Evolutionary conservation across 2,329 filamentous ascomycete species (phyloP), one percentile per base, ranked within the genome.

Genomic region (Apiospora aurea): DNA sequence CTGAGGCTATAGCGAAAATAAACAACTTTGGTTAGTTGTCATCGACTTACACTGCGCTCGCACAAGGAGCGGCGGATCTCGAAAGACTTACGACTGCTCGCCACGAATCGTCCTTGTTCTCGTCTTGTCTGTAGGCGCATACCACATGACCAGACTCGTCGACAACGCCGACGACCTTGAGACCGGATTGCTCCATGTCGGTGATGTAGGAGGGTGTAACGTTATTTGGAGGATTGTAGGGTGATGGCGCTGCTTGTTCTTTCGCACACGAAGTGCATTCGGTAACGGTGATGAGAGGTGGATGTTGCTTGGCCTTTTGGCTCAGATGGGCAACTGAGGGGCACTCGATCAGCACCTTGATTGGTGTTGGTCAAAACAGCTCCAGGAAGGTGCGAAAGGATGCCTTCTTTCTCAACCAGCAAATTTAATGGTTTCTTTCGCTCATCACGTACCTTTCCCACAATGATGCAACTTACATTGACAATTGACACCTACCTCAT

Each of bases 101-200:
- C 75, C 83, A 85, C 82, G 83, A 93, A 74, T 41, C 49, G 67
- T 29, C 81, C 79, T 76, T 76, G 83, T 82, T 78, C 80, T 89
- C 74, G 84, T 88, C 73, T 0, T 84, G 75, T 78, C 91, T 84
- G 80, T 96, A 96, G 0, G 70, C n/a, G 70, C 76, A 78, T 46
- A 77, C 61, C 21, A 75, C 71, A 16, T 38, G 41, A 46, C 77
- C 77, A 13, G 79, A 79, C 68, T 78, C 79, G 64, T 80, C 76
- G 38, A 72, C 68, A 16, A 75, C 78, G 66, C 74, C 72, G 70
- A 79, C 24, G 47, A 78, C 72, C 64, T 70, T 76, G 4, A 76
- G 76, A 24, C 44, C 43, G 49, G 29, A 38, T 16, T 10, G 26
- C 67, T 29, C 68, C 68, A 69, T 69, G 26, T 57, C 34, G 16